Evolutionary conservation across 345 rosid species (phyloP), one percentile per base, ranked within the genome.

Genomic region (Rhizophora apiculata): DNA sequence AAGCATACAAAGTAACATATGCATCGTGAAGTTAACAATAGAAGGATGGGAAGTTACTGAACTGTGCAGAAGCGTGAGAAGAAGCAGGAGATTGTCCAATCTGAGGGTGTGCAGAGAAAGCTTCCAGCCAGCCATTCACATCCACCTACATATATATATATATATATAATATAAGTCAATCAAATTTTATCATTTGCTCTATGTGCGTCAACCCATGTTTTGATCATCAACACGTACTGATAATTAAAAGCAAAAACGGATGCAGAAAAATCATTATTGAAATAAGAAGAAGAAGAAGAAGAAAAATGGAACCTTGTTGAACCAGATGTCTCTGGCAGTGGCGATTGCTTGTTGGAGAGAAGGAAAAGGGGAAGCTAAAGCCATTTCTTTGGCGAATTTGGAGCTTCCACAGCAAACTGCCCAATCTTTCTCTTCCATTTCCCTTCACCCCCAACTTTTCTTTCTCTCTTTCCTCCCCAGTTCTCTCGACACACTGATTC

Each of bases 21-120:
- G 8, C 10, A 54, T 54, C 0, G 22, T 7, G 59, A 55, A 21
- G 13, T 55, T 55, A 39, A 53, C 39, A 18, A 65, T 15, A 49
- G 15, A 24, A 67, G 34, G 9, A 7, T 27, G 67, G 64, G 51
- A 68, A 72, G 16, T n/a, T 15, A 69, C 80, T 63, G 27, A 82
- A 86, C 89, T 80, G 84, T 79, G 88, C 84, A 75, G 83, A 68
- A 71, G 84, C 62, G 4, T 84, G 62, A 5, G 88, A 74, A 34
- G 85, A 65, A 8, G 85, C 58, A 26, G 93, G 77, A 65, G 89
- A 68, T 27, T 72, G 79, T 6, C 96, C 99, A 60, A 95, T 95
- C 88, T 76, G 89, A 77, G 96, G 99, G 78, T 95, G 97, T 69
- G 93, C 89, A 21, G 91, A 73, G 79, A 95, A 95, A 5, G 96